Evolutionary conservation across 1,284 basidiomycete species (phyloP), one percentile per base, ranked within the genome.

Genomic region (Coriolopsis trogii): DNA sequence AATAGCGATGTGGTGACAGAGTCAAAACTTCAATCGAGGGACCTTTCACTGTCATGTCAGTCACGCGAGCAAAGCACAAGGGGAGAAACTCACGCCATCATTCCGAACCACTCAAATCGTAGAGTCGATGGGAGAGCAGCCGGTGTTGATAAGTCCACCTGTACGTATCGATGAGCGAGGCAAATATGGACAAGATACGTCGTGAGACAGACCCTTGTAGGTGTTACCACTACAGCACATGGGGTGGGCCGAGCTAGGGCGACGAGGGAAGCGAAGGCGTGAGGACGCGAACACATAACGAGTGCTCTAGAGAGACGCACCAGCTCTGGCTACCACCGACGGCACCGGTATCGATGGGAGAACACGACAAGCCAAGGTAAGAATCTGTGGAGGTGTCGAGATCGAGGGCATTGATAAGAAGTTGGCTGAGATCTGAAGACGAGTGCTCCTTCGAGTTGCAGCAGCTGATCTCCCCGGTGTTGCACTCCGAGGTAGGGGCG

Each of bases 291-390:
- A 23, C 3, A 8, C n/a, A 6, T 4, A 13, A 25, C n/a, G 13
- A 30, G 10, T 5, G 13, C 7, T 9, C 4, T 9, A 10, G 12
- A 0, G 12, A 20, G 20, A 26, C 60, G n/a, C 28, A 64, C 60
- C 67, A 68, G 38, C 42, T 49, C 15, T 36, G 46, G 30, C 55
- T 51, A 28, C 62, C 60, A 21, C 62, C 63, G 13, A 57, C 55
- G 23, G 53, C 41, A 21, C 52, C 38, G 8, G 58, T 38, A 52
- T 45, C 51, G 41, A 69, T 55, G 12, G 67, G 64, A 18, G 58
- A 53, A 59, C 68, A 69, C 10, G 55, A 51, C 8, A 67, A 34
- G 25, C 67, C 68, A 40, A 68, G 56, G 31, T 55, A 49, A 18
- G 52, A 55, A n/a, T 49, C 51, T 13, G 54, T 31, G 40, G 61